phyloP scores from a whole-genome alignment of 2,329 filamentous ascomycete genomes.

The Colletotrichum destructivum region DNA sequence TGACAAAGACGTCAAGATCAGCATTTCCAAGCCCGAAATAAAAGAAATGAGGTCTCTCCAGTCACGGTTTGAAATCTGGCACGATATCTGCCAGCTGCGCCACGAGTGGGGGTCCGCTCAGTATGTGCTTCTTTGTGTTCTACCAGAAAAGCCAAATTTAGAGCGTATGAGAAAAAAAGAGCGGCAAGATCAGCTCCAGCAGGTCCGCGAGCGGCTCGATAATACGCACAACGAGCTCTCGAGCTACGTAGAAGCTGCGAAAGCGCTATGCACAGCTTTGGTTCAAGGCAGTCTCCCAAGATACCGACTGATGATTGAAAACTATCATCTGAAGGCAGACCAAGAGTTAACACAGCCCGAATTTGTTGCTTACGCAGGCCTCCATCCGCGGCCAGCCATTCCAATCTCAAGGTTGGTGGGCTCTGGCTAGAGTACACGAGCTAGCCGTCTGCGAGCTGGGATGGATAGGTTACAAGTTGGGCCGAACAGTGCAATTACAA shows the following conservation, averaged over 20 bases:
- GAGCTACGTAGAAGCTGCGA: constrained; percentile 1
- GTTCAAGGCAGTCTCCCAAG: neutral
- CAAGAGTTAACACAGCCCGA: neutral
- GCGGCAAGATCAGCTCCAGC: neutral
- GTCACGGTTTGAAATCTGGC: constrained; percentile 2
- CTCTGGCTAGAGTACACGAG: no score
- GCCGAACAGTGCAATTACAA: no score
- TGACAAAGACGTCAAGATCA: no score
- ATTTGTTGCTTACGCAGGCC: constrained; percentile 2
- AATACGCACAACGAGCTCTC: neutral
- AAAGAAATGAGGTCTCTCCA: constrained; percentile 12
- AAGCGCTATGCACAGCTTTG: constrained; percentile 6
- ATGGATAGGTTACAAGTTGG: no score
- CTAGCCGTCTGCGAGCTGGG: no score
- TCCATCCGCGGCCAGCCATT: neutral
- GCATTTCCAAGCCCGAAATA: neutral
- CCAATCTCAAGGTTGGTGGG: neutral
- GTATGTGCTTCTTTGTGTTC: constrained; percentile 14
- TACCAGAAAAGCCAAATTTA: neutral
- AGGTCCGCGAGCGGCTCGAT: neutral
- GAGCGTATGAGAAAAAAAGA: neutral
- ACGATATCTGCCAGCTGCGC: constrained; percentile 16
- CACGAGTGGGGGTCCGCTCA: neutral
- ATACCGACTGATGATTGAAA: constrained; percentile 4
- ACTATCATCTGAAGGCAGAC: constrained; percentile 12